Evolutionary conservation across 2,329 filamentous ascomycete species (phyloP).

Genomic region (Trichoderma gracile): DNA sequence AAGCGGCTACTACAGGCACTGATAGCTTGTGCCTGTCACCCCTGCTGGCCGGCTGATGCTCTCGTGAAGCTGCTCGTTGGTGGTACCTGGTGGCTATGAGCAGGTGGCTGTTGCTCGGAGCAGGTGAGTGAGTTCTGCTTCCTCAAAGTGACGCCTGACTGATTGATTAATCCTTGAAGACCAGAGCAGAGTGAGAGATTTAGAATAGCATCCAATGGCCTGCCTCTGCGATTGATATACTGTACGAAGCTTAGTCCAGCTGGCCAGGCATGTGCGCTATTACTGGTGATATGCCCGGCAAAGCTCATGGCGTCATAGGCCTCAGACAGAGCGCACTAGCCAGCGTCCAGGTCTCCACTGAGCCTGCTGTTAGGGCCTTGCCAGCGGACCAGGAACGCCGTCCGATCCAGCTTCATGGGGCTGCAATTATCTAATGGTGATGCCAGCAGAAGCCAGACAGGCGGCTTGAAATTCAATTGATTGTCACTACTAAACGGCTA

Average conservation of each 20-base stretch:
- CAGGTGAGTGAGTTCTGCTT: background rate
- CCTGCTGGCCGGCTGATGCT: background rate
- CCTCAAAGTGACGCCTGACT: background rate
- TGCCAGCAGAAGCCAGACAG: no score
- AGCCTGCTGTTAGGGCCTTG: background rate
- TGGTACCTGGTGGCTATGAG: background rate
- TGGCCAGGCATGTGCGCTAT: background rate
- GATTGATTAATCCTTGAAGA: background rate
- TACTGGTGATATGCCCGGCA: constrained; percentile 3
- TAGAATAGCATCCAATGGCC: background rate
- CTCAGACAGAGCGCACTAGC: background rate
- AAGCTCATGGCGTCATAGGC: constrained; percentile 22
- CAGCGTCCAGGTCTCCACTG: constrained; percentile 1
- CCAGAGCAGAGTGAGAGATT: constrained; percentile 10
- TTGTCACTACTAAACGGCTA: no score
- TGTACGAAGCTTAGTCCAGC: constrained; percentile 3
- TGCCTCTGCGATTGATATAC: constrained; percentile 18
- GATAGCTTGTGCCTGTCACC: background rate
- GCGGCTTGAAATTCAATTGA: no score
- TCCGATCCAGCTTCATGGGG: no score
- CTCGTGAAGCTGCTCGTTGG: background rate
- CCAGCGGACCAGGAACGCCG: constrained; percentile 12
- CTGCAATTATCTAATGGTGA: no score
- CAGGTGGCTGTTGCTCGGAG: background rate
- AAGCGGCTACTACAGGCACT: background rate